These are phyloP conservation scores for Talaromyces sp. DNA, from an alignment of 2,329 filamentous ascomycete species.

Conservation along the genomic window DNA sequence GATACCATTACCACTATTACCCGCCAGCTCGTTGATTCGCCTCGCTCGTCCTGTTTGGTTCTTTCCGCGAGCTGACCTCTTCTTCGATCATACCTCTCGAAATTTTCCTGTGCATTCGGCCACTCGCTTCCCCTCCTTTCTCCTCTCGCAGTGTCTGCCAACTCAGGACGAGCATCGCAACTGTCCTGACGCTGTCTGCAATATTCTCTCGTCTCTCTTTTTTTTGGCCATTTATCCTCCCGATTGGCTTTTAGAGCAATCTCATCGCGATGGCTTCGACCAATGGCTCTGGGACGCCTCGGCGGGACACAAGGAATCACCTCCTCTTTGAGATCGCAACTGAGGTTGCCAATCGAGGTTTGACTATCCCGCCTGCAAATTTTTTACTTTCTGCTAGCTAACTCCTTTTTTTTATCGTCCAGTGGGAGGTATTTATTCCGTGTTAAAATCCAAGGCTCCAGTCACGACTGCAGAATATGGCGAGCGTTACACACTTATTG, in stretches of 20 bases:
- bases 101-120: constrained; percentile 11
- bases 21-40: not conserved
- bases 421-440: constrained; percentile 99
- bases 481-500: constrained; percentile 91
- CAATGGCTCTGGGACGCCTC: constrained; percentile 56
- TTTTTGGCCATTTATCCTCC: not conserved
- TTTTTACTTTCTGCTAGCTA: not conserved
- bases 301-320: constrained; percentile 84
- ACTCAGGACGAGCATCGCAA: not conserved
- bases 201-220: constrained; percentile 5
- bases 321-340: constrained; percentile 95
- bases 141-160: constrained; percentile 2
- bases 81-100: not conserved
- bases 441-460: constrained; percentile 97
- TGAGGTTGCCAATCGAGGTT: constrained; percentile 93
- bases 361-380: constrained; percentile 13
- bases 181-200: not conserved
- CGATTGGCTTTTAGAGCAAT: not conserved
- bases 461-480: constrained; percentile 99
- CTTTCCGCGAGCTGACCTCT: not conserved
- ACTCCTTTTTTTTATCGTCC: constrained; percentile 15
- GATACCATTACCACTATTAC: not conserved
- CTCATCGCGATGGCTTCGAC: constrained; percentile 67
- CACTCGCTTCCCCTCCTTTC: constrained; percentile 15
- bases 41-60: not conserved